Conservation (phyloP, 169 alveolate species). For the Plasmodium gaboni region DNA sequence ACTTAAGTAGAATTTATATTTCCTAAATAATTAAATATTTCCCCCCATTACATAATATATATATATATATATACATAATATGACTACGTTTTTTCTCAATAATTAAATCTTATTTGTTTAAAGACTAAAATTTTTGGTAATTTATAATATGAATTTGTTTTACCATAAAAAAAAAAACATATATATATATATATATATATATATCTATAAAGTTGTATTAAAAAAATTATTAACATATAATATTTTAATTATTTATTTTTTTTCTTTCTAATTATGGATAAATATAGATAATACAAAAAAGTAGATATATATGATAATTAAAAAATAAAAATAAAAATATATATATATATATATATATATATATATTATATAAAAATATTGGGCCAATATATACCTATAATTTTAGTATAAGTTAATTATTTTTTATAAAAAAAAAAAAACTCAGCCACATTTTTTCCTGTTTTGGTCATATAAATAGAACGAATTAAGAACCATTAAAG, state of each 20-base stretch:
- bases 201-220: not conserved
- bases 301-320: too few relatives aligned
- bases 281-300: too few relatives aligned
- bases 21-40: not conserved
- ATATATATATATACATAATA: too few relatives aligned
- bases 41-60: too few relatives aligned
- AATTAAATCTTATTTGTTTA: constrained; percentile 22
- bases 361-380: too few relatives aligned
- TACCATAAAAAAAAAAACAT: not conserved
- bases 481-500: constrained; percentile 95
- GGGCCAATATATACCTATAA: too few relatives aligned
- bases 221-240: too few relatives aligned
- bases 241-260: too few relatives aligned
- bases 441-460: not conserved
- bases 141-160: constrained; percentile 32
- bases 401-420: too few relatives aligned
- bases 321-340: too few relatives aligned
- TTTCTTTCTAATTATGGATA: too few relatives aligned
- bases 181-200: not conserved
- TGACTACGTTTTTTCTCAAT: not conserved
- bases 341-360: too few relatives aligned
- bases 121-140: constrained; percentile 38
- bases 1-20: not conserved
- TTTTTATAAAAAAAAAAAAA: not conserved
- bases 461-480: constrained; percentile 87